Conservation (phyloP, 2,329 filamentous ascomycete species). For the Botrytis elliptica region DNA sequence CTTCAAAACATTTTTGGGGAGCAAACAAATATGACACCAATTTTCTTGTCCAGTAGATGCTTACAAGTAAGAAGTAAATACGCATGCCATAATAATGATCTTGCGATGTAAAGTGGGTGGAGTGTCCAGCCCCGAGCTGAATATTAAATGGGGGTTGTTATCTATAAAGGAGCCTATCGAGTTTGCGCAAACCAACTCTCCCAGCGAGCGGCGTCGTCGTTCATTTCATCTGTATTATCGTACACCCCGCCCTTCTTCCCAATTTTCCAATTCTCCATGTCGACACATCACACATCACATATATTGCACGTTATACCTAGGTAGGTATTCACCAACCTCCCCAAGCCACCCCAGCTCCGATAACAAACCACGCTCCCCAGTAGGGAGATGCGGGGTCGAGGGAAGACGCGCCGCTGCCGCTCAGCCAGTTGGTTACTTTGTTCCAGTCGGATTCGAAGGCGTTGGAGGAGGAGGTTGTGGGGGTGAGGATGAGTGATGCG, state of each 20-base stretch:
- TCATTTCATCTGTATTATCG: not conserved
- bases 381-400: not conserved
- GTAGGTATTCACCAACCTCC: not conserved
- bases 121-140: not conserved
- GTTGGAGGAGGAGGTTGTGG: not conserved
- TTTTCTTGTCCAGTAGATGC: not conserved
- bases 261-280: not conserved
- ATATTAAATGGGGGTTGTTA: not conserved
- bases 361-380: not conserved
- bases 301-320: not conserved
- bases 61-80: not conserved
- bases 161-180: not conserved
- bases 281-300: not conserved
- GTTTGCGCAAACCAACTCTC: not conserved
- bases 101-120: not conserved
- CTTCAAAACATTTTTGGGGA: not conserved
- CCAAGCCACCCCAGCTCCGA: not conserved
- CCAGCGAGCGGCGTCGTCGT: not conserved
- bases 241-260: not conserved
- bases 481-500: not conserved
- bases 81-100: not conserved
- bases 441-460: not conserved
- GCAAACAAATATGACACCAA: not conserved
- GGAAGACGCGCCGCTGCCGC: not conserved
- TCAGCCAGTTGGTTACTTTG: not conserved